Base-by-base conservation (phyloP, 768 basidiomycete genomes). In the Auricularia sp. region DNA sequence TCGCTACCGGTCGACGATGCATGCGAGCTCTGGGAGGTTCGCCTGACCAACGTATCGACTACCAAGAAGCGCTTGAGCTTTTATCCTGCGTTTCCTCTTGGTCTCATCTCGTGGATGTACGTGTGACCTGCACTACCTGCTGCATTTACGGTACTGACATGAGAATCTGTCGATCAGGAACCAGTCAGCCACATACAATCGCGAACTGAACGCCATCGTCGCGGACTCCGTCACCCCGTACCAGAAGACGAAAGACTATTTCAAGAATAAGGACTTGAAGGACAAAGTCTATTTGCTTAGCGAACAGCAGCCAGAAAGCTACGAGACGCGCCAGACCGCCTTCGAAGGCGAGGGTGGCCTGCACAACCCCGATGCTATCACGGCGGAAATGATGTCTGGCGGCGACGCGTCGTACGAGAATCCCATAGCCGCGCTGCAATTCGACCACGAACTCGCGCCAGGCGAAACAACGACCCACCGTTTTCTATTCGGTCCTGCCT, bases 311-410 rank as follows among this genome's bases (percentile, higher is more conserved):
- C 56, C 56, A 10, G 56, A 59, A 14, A 59, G 56, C 29, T 59
- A 59, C 56, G 56, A 59, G 56, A 59, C 56, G 10, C 56, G 56
- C 56, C 56, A 59, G 24, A 4, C 24, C 24, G 56, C 56, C 11
- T 59, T 59, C 56, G 56, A 59, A 24, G 56, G 56, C 56, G 56
- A 59, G 33, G 56, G 56, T 29, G 56, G 56, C 56, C 56, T 59
- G 18, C 56, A 59, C 18, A 24, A 33, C 18, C 56, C 56, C 6
- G 56, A 59, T 35, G 56, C 56, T 33, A 18, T 59, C 34, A 59
- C 56, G 5, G 21, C 56, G 10, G 56, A 59, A 10, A 59, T 59
- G 16, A 59, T 59, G 56, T 59, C 56, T 24, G 56, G 56, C 56
- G 56, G 56, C 5, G 56, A 59, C 56, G 56, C 56, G 29, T 59